Evolutionary conservation across 176 grass and related monocot genomes (phyloP).

Genomic region (Microstegium vimineum): DNA sequence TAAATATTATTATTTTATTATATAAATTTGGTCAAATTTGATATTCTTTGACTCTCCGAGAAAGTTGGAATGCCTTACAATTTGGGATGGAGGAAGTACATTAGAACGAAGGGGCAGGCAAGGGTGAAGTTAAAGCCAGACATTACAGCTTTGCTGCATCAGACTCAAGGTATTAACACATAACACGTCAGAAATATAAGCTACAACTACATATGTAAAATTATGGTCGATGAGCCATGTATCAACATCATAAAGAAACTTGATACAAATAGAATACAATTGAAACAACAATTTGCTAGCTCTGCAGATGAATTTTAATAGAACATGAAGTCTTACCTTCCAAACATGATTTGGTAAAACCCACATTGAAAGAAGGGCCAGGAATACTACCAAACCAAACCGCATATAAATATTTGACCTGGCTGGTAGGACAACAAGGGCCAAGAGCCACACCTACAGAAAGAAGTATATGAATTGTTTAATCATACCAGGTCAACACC

Average conservation of each 20-base stretch:
- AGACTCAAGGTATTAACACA: not conserved
- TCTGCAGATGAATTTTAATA: not conserved
- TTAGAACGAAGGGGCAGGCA: not conserved
- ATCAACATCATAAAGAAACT: not conserved
- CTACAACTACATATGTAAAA: not conserved
- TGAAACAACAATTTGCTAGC: not conserved
- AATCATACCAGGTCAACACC: conserved; percentile 7
- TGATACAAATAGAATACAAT: not conserved
- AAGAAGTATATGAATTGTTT: not conserved
- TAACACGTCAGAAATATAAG: conserved; percentile 31
- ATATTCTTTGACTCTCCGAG: too few species aligned
- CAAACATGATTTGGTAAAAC: conserved; percentile 81
- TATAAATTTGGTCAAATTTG: too few species aligned
- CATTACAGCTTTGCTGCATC: not conserved
- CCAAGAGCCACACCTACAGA: conserved; percentile 92
- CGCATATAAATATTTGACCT: conserved; percentile 96
- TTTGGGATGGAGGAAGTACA: too few species aligned
- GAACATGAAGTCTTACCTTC: conserved; percentile 50
- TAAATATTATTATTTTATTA: too few species aligned
- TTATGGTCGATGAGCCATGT: not conserved
- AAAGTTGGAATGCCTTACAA: too few species aligned
- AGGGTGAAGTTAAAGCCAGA: not conserved
- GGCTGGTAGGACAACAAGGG: conserved; percentile 89
- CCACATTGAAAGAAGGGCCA: conserved; percentile 79
- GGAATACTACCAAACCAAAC: conserved; percentile 72